A percentile compares a stretch with the other conserved stretches of the same genome.
Evolutionary conservation across 805 yeast species (phyloP).

Genomic region (Komagataella pastoris): DNA sequence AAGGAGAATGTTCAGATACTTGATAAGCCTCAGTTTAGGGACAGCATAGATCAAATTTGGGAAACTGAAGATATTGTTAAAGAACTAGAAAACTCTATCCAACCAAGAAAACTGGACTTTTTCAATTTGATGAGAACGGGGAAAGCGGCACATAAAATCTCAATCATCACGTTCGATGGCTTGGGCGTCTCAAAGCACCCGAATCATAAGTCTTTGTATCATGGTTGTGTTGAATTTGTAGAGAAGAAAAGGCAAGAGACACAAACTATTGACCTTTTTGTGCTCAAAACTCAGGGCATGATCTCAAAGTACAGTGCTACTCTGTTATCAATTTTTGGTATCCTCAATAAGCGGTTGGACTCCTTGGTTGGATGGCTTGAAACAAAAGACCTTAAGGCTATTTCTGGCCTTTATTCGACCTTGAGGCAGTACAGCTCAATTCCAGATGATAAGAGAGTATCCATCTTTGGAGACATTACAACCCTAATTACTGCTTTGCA

Average conservation of each 20-base stretch:
- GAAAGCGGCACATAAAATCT: constrained; percentile 1
- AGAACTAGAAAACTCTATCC: constrained; percentile 15
- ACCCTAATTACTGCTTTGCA: constrained; percentile 30
- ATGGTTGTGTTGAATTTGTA: constrained; percentile 30
- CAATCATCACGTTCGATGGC: constrained; percentile 60
- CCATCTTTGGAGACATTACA: constrained; percentile 24
- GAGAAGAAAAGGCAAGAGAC: constrained; percentile 3
- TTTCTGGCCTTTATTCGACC: background rate
- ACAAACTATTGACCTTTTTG: constrained; percentile 12
- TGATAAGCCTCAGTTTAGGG: constrained; percentile 28
- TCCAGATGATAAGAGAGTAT: background rate
- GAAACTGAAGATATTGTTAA: constrained; percentile 25
- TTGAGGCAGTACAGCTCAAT: background rate
- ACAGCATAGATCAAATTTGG: constrained; percentile 65
- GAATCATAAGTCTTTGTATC: constrained; percentile 62
- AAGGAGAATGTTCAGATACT: constrained; percentile 29
- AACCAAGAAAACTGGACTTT: background rate
- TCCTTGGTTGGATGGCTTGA: background rate
- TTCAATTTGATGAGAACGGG: constrained; percentile 1
- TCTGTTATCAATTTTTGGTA: constrained; percentile 21
- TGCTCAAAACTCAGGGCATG: constrained; percentile 15
- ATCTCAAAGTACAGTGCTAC: constrained; percentile 36
- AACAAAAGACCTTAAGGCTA: background rate
- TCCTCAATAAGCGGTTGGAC: constrained; percentile 13
- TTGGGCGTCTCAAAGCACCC: constrained; percentile 76